Base-by-base conservation (phyloP, 345 rosid species). In the Carallia brachiata region DNA sequence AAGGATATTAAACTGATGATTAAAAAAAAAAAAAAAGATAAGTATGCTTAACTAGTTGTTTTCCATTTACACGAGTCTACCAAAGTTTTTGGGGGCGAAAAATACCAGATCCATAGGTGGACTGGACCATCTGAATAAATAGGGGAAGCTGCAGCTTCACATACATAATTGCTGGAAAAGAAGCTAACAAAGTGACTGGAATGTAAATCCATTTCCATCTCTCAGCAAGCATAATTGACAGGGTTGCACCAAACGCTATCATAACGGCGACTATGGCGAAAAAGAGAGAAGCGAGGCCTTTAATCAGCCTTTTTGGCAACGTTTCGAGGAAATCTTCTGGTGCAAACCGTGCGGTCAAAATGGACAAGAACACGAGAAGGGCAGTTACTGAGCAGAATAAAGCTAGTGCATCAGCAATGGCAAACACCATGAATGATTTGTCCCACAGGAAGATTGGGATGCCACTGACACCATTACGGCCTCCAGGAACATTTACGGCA, bases 291-390 rank as follows among this genome's bases (percentile, higher is more conserved):
- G 61, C 48, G 15, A 70, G 73, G 52, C 73, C 73, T 36, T 50
- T 50, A 18, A 70, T 70, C 37, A 70, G 32, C 52, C 61, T 70
- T 40, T 19, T 61, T 0, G 73, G 66, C 28, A 70, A 36, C 8
- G 73, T 60, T 5, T 16, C 39, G 19, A 69, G 72, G 54, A 70
- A 70, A 52, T 63, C 74, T 18, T 62, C 62, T 37, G 54, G 62
- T 1, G 74, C 54, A 2, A 23, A 63, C 5, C 68, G 67, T 34
- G 73, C 61, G 1, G 61, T 70, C 27, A 70, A 36, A 6, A 70
- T 47, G 30, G 64, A 44, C 30, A 68, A 62, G 54, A 68, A 68
- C 48, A 68, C 58, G n/a, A 68, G 36, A 44, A 59, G 40, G 0
- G 64, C 44, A 30, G 72, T 16, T 2, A 56, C 16, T 8, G 72